These are phyloP conservation scores for Tulasnella sp. DNA, from an alignment of 768 basidiomycete species.

Conservation along the genomic window DNA sequence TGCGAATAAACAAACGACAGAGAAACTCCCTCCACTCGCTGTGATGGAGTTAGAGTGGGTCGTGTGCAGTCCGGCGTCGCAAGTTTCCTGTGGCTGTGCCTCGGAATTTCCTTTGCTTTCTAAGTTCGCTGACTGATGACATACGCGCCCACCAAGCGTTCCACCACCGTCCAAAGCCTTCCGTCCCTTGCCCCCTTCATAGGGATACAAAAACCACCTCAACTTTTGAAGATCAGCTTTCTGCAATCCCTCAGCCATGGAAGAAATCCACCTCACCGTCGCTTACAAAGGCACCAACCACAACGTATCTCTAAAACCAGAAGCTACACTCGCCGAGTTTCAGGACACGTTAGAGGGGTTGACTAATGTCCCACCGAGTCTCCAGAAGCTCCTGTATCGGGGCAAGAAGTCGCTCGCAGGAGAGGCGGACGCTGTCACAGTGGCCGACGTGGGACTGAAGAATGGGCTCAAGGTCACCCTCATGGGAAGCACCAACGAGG, in stretches of 20 bases:
- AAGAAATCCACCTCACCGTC: conserved; percentile 14
- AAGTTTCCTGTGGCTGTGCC: not conserved
- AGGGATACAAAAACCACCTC: not conserved
- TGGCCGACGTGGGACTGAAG: conserved; percentile 59
- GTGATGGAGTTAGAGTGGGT: not conserved
- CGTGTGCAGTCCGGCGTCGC: not conserved
- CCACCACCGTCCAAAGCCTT: not conserved
- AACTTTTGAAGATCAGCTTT: not conserved
- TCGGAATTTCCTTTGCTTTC: not conserved
- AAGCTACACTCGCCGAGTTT: conserved; percentile 57
- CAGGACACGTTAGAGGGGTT: conserved; percentile 60
- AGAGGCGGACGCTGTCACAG: conserved; percentile 43
- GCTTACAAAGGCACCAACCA: conserved; percentile 42
- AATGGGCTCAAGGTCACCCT: conserved; percentile 70
- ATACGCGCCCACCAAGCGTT: not conserved
- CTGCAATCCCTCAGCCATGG: not conserved
- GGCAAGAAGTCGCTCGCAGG: conserved; percentile 55
- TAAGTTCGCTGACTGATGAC: not conserved
- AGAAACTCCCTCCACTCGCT: too few relatives aligned
- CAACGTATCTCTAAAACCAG: conserved; percentile 53
- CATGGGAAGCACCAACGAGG: conserved; percentile 65
- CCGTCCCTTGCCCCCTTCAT: not conserved
- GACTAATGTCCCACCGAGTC: conserved; percentile 63
- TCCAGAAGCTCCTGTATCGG: conserved; percentile 75
- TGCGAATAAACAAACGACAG: too few relatives aligned